A percentile compares a stretch with the other conserved stretches of the same genome.
phyloP scores from a whole-genome alignment of 257 asterid species.

The Haberlea rhodopensis region DNA sequence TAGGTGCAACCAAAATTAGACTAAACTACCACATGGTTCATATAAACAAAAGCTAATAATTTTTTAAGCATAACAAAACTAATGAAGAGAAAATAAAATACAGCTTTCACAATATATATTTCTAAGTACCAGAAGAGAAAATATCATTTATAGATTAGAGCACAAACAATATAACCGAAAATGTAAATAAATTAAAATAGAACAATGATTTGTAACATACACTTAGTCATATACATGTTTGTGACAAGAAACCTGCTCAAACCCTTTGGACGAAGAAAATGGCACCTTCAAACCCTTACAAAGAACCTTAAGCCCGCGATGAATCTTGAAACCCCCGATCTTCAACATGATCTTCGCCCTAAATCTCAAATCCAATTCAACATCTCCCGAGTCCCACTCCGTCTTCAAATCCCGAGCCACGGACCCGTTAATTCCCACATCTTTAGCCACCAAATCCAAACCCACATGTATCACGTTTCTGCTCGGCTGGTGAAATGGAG shows the following conservation, averaged over 20 bases:
- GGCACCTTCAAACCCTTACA: neutral
- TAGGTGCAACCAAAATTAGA: too few species aligned
- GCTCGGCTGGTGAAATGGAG: neutral
- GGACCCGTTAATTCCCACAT: neutral
- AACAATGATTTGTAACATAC: too few species aligned
- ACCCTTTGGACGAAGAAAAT: neutral
- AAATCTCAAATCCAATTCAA: neutral
- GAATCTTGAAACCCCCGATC: neutral
- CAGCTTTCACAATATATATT: too few species aligned
- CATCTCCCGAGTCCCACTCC: too few species aligned
- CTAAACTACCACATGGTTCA: too few species aligned
- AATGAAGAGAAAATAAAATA: too few species aligned
- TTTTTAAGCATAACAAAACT: too few species aligned
- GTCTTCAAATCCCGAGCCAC: neutral
- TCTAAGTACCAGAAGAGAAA: too few species aligned
- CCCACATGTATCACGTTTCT: neutral
- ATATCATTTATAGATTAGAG: too few species aligned
- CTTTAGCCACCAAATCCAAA: neutral
- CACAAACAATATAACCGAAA: too few species aligned
- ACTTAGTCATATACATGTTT: neutral
- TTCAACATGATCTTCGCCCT: neutral
- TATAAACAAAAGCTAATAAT: too few species aligned
- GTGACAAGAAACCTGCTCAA: neutral
- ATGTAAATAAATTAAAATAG: too few species aligned
- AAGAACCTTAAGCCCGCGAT: neutral